Base-by-base conservation (phyloP, 2,329 filamentous ascomycete genomes). In the Moelleriella libera region DNA sequence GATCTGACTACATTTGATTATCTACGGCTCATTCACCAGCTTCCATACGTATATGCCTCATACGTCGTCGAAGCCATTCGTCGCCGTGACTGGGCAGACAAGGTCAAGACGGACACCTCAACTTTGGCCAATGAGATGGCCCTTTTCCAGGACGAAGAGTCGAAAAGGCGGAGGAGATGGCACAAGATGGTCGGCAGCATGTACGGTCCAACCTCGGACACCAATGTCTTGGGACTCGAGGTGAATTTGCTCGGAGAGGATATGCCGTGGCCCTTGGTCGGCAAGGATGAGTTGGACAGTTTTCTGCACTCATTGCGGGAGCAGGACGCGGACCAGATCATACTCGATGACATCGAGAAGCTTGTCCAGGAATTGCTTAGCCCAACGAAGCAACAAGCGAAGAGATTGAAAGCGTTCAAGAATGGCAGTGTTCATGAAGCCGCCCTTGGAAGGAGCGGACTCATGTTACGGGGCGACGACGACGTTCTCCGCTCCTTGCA, bases 351-450 rank as follows among this genome's bases (percentile, higher is more conserved):
- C 46, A 72, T 97, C 34, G 69, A 73, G 4, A 85, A 88, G 58
- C 76, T 88, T 14, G 75, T 94, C 50, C 80, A 82, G 51, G 88
- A 94, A 47, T 72, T 97, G 11, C 82, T 82, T 60, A 79, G 76
- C 48, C 88, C 90, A 3, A 92, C 87, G 0, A 88, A 84, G 56
- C 87, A 92, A 61, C 89, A 94, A 60, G 78, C 82, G 51, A 89
- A 88, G 63, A 80, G 88, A 49, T 78, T 92, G 6, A 94, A 90
- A 62, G 88, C 88, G 5, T 97, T 98, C 70, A 96, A 96, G 61
- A 92, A 94, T 59, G 92, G 92, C 12, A 97, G 92, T 59, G 77
- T 97, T 39, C 88, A 96, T 57, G 92, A 97, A 60, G 83, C 83
- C n/a, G 80, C 79, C 3, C 75, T 96, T 51, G 88, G 88, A n/a